These are phyloP conservation scores for Pichia sp. DNA, from an alignment of 1,139 yeast species.

Conservation along the genomic window DNA sequence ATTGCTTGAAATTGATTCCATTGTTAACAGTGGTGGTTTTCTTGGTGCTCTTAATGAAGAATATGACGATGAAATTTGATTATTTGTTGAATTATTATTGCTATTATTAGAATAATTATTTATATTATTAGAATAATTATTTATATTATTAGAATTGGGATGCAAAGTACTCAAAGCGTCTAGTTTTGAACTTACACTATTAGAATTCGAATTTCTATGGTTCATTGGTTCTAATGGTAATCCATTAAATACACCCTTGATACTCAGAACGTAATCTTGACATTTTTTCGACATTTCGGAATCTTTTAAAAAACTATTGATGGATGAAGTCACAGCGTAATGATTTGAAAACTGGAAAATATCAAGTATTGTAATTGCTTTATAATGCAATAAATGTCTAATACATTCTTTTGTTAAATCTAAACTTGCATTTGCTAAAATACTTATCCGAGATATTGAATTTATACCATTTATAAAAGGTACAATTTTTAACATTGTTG, in stretches of 20 bases:
- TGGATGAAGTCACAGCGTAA: constrained; percentile 81
- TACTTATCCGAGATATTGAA: constrained; percentile 70
- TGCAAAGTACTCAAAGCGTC: background rate
- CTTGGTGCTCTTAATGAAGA: background rate
- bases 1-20: constrained; percentile 7
- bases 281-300: constrained; percentile 74
- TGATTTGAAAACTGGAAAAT: constrained; percentile 83
- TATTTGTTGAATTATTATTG: background rate
- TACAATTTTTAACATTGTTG: constrained; percentile 82
- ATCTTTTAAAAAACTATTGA: constrained; percentile 60
- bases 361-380: constrained; percentile 75
- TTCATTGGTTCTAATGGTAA: constrained; percentile 10
- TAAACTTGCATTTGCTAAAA: constrained; percentile 76
- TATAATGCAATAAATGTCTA: constrained; percentile 85
- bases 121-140: background rate
- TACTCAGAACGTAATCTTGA: constrained; percentile 62
- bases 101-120: background rate
- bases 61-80: background rate
- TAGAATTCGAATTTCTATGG: constrained; percentile 18
- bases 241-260: constrained; percentile 23
- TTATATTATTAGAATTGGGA: background rate
- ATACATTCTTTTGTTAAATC: constrained; percentile 77
- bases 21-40: constrained; percentile 4
- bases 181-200: constrained; percentile 10
- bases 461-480: constrained; percentile 88